Base-by-base conservation (phyloP, 306 rosid species). In the Ammopiptanthus mongolicus region DNA sequence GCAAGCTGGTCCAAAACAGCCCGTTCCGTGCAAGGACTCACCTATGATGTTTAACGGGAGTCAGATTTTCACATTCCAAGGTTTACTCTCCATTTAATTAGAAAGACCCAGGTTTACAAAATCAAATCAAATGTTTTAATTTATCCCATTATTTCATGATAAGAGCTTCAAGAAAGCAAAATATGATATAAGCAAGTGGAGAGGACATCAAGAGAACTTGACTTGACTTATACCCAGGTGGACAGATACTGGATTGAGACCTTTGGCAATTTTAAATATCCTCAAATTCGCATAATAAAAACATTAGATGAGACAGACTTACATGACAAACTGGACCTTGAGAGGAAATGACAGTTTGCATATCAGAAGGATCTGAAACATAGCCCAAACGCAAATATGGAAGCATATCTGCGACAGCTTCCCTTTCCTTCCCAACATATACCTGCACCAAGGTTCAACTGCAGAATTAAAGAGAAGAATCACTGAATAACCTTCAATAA, bases 301-400 rank as follows among this genome's bases (percentile, higher is more conserved):
- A 21, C 80, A 76, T 64, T 23, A 57, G 28, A 62, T 22, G 61
- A 41, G 60, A 74, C 52, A 36, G 73, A 84, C 99, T 88, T 88
- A 95, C 99, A 0, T 90, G 92, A 80, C 99, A 95, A 84, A 95
- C 50, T 74, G 99, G 99, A 76, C 99, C 99, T 81, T 84, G 97
- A 73, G 99, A 95, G 75, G 99, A 95, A 77, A 92, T 84, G 48
- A 95, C 99, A 76, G 97, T 92, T 22, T 90, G 87, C 97, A 95
- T 90, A 76, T 90, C 97, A 36, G 97, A 90, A 81, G 97, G 93
- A 91, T 95, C 97, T 55, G 99, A 75, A 80, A 95, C 96, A 87
- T 92, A 95, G 61, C 99, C 97, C 77, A 95, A 78, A 42, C 97
- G 93, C 68, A 95, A 61, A 83, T 95, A 92, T 33, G 93, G 99